phyloP scores from a whole-genome alignment of 106 monocot genomes.

The Acanthochlamys bracteata region DNA sequence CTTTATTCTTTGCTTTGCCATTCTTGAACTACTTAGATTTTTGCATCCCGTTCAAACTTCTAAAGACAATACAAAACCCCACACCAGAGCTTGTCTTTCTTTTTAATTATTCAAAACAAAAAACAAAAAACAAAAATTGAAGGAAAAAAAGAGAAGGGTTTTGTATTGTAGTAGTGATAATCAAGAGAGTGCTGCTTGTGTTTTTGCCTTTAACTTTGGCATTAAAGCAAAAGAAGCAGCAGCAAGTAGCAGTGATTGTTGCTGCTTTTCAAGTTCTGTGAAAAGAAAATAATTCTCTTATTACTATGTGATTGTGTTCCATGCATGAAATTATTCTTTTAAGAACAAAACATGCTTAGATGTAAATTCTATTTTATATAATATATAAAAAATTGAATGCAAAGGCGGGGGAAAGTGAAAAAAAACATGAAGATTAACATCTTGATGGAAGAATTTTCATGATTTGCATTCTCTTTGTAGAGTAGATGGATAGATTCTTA shows the following conservation, averaged over 20 bases:
- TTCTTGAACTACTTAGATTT: slow-evolving; percentile 21
- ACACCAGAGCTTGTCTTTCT: background rate
- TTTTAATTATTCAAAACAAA: background rate
- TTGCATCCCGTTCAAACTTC: slow-evolving; percentile 14
- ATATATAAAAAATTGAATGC: no score
- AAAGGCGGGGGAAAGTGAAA: background rate
- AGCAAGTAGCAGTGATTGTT: slow-evolving; percentile 14
- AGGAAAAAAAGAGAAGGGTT: background rate
- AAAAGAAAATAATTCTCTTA: background rate
- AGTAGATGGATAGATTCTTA: background rate
- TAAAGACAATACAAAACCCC: slow-evolving; percentile 10
- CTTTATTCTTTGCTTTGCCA: slow-evolving; percentile 62
- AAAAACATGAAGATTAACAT: background rate
- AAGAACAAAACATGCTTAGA: background rate
- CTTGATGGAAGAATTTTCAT: slow-evolving; percentile 1
- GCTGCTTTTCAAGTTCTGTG: slow-evolving; percentile 19
- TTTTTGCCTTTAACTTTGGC: slow-evolving; percentile 19
- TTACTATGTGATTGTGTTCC: background rate
- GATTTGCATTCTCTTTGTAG: slow-evolving; percentile 9
- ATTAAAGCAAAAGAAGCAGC: slow-evolving; percentile 33
- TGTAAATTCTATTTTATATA: no score
- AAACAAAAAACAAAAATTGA: background rate
- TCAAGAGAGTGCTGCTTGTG: slow-evolving; percentile 7
- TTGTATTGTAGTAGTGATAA: slow-evolving; percentile 15
- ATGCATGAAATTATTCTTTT: background rate